These are phyloP conservation scores for Dictyostelium citrinum DNA, from an alignment of 78 protist genomes.

Conservation along the genomic window DNA sequence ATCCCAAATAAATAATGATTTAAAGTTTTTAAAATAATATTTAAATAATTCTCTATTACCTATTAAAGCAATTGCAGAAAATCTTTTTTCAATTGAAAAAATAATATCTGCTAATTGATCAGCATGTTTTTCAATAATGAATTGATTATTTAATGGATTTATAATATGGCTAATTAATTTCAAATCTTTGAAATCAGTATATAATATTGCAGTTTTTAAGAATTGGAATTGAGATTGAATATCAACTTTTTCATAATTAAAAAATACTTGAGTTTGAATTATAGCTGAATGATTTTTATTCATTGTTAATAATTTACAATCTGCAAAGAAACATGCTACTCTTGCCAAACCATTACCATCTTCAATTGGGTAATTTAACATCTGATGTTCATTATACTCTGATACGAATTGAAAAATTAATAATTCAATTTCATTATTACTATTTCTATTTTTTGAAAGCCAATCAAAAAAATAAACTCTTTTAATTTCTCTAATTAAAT, in stretches of 20 bases:
- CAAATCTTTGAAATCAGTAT: too few species aligned
- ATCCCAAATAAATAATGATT: neutral
- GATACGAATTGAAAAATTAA: neutral
- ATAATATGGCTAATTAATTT: neutral
- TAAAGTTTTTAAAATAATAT: too few species aligned
- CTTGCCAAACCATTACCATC: neutral
- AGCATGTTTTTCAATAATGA: neutral
- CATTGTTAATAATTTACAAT: neutral
- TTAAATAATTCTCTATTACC: too few species aligned
- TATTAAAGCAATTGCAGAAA: neutral
- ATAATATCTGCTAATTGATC: neutral
- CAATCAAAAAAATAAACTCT: neutral
- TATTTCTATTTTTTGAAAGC: neutral
- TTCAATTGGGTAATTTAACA: too few species aligned
- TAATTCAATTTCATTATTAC: neutral
- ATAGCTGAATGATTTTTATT: too few species aligned
- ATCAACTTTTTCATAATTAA: neutral
- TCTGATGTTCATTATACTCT: neutral
- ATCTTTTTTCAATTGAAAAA: too few species aligned
- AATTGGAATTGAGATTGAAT: neutral
- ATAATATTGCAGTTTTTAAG: neutral
- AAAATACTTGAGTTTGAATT: too few species aligned
- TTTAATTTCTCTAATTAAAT: neutral
- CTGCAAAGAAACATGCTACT: neutral
- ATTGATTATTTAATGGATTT: too few species aligned